Conservation (phyloP, 306 rosid genomes). For the Glycyrrhiza uralensis region DNA sequence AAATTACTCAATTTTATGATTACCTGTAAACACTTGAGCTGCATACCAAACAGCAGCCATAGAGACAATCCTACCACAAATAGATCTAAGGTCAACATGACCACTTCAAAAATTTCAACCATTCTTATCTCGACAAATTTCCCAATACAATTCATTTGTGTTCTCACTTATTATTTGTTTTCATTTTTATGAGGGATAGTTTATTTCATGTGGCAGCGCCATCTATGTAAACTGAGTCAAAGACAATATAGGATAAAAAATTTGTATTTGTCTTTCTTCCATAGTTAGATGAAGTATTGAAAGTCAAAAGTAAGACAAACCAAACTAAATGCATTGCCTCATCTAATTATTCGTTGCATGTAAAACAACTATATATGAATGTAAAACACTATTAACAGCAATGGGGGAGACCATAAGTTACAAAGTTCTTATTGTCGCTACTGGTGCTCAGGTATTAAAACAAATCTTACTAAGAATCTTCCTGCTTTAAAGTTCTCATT, state of each 20-base stretch:
- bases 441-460: conserved; percentile 98
- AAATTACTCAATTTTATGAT: too few relatives aligned
- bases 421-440: conserved; percentile 86
- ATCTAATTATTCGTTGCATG: too few relatives aligned
- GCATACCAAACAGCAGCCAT: too few relatives aligned
- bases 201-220: not conserved
- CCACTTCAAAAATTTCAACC: too few relatives aligned
- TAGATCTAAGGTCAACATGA: too few relatives aligned
- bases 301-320: too few relatives aligned
- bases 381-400: conserved; percentile 77
- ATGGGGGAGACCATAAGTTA: conserved; percentile 97
- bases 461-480: conserved; percentile 34
- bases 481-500: not conserved
- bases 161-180: not conserved
- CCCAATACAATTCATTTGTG: too few relatives aligned
- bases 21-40: too few relatives aligned
- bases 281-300: not conserved
- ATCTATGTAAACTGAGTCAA: not conserved
- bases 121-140: too few relatives aligned
- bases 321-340: too few relatives aligned
- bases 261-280: not conserved
- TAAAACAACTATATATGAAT: too few relatives aligned
- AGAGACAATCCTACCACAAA: too few relatives aligned
- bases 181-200: not conserved
- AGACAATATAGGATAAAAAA: not conserved